Evolutionary conservation across 306 rosid genomes (phyloP).

Genomic region (Malus domestica): DNA sequence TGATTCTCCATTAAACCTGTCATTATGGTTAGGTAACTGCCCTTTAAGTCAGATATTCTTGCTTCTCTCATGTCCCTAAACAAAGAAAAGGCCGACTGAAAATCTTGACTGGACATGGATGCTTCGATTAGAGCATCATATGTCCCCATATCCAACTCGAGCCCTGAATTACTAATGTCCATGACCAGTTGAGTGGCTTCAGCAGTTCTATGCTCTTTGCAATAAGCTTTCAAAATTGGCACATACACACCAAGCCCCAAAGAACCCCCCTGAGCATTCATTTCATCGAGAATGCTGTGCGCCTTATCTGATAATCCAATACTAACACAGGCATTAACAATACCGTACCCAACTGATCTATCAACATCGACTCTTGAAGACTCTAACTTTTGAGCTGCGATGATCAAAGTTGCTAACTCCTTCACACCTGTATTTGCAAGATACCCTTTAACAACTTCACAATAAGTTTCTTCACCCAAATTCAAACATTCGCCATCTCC

Average conservation of each 20-base stretch:
- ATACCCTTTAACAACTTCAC: constrained; percentile 59
- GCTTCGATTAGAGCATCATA: constrained; percentile 76
- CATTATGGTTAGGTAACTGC: constrained; percentile 86
- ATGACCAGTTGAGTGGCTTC: constrained; percentile 79
- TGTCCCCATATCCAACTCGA: constrained; percentile 52
- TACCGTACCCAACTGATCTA: constrained; percentile 61
- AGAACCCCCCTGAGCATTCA: constrained; percentile 63
- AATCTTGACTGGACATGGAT: constrained; percentile 85
- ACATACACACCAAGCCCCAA: constrained; percentile 81
- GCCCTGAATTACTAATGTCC: constrained; percentile 77
- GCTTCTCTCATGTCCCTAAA: constrained; percentile 89
- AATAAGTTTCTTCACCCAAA: constrained; percentile 57
- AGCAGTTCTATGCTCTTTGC: constrained; percentile 72
- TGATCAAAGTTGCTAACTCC: constrained; percentile 59
- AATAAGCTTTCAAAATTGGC: constrained; percentile 86
- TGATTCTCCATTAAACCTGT: constrained; percentile 91
- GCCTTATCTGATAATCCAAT: constrained; percentile 72
- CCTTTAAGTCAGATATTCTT: constrained; percentile 66
- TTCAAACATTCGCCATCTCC: constrained; percentile 28
- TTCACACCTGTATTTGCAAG: constrained; percentile 47
- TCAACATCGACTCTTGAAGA: constrained; percentile 35
- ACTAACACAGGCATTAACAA: constrained; percentile 70
- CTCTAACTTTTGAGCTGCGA: constrained; percentile 69
- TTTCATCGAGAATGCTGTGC: constrained; percentile 70
- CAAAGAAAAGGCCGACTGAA: constrained; percentile 75